Percentiles rank a stretch among this genome's conserved stretches.
Evolutionary conservation across 352 stramenopile species (phyloP).

Genomic region (Hyaloperonospora arabidopsidis): DNA sequence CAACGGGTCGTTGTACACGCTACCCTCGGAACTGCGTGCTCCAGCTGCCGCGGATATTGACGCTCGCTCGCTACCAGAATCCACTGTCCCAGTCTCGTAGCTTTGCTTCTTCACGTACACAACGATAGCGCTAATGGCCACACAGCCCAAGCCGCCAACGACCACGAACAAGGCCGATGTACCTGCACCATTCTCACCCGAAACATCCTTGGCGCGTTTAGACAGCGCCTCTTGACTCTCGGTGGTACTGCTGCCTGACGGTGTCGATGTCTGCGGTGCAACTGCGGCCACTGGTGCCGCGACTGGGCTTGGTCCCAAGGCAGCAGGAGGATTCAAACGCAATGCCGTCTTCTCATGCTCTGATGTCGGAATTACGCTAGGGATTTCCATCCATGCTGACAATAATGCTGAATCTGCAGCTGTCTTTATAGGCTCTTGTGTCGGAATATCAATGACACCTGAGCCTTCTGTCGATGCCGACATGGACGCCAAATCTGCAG

Average conservation of each 20-base stretch:
- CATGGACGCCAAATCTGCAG: no score
- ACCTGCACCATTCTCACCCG: constrained; percentile 8
- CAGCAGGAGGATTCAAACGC: constrained; percentile 10
- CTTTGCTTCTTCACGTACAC: constrained; percentile 48
- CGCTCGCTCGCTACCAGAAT: constrained; percentile 24
- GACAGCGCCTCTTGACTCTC: constrained; percentile 42
- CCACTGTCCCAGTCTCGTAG: constrained; percentile 14
- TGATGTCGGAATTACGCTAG: constrained; percentile 10
- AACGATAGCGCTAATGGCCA: constrained; percentile 42
- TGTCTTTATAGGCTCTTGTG: no score
- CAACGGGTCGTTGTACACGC: constrained; percentile 70
- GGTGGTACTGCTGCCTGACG: constrained; percentile 20
- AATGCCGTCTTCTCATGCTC: constrained; percentile 19
- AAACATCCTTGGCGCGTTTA: constrained; percentile 30
- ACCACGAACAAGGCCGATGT: constrained; percentile 14
- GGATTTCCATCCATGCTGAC: no score
- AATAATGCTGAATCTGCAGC: no score
- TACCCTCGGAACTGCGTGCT: constrained; percentile 38
- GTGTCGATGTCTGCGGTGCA: constrained; percentile 2
- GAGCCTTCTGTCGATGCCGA: no score
- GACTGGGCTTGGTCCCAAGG: neutral
- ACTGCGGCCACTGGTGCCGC: constrained; percentile 7
- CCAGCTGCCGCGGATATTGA: constrained; percentile 35
- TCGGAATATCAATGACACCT: no score
- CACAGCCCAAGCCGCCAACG: constrained; percentile 28